Evolutionary conservation across 2,329 filamentous ascomycete species (phyloP), one percentile per base, ranked within the genome.

Genomic region (Stachybotrys elegans): DNA sequence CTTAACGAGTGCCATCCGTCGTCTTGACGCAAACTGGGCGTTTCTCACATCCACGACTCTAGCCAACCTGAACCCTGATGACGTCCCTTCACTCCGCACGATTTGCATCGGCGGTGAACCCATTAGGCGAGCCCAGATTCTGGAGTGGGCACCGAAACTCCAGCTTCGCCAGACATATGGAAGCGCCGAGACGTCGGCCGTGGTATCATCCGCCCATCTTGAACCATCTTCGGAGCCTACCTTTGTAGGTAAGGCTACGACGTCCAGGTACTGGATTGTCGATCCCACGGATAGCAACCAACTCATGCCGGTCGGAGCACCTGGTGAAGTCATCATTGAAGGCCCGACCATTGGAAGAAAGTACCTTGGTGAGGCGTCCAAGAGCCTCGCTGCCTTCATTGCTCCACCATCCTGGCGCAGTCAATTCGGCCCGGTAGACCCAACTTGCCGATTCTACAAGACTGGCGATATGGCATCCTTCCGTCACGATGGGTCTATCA

Each of bases 131-230:
- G 39, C 21, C 35, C 42, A 23, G 40, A 41, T 27, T 19, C 39
- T n/a, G 60, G 62, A 43, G 47, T 60, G 17, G 48, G 59, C 23
- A 45, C 69, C 25, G 61, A 61, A 37, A 61, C 65, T 1, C 72
- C 70, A 4, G 63, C 67, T 45, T 2, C 21, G 45, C 20, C 47
- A 49, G 20, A 36, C 32, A 4, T 49, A 45, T 6, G 48, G 48
- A 3, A 45, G 45, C 1, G 46, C 47, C 0, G 47, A 49, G 16
- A 47, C 44, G 8, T 43, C 47, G 5, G 14, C 22, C 0, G 34
- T 19, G 3, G 40, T 40, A n/a, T 20, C 46, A 3, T 32, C 44
- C 31, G 47, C 46, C 17, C 14, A 16, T 8, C 42, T 39, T 12
- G 20, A 39, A 12, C 41, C 23, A 14, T 44, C 44, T 16, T 4